Evolutionary conservation across 371 early-diverging fungal species (phyloP), one percentile per base, ranked within the genome.

Genomic region (Mucor velutinosus): DNA sequence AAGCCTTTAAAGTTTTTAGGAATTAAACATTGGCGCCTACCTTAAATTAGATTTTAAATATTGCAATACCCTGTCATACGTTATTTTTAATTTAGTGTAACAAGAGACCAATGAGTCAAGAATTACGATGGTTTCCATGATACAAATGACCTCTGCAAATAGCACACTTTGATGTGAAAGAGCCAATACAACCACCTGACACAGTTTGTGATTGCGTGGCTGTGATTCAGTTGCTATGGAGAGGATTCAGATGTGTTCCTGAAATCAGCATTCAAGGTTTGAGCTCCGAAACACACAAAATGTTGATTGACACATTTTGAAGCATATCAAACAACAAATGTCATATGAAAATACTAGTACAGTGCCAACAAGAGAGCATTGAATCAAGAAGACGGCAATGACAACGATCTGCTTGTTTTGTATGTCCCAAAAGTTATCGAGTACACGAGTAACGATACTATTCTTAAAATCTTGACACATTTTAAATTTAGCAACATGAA

Each of bases 401-500:
- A 23, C 23, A 49, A 3, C 25, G 4, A 27, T 27, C 25, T 53
- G 4, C 6, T 27, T 53, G 12, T 14, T 47, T 47, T 21, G 10
- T 7, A 15, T 23, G 10, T 15, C 41, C 41, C 6, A 41, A 53
- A 53, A 53, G 27, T 12, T 7, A 27, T 11, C 5, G 41, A 25
- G 25, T 12, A 27, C 53, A 53, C 27, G 53, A 53, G 53, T 53
- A 53, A 53, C 53, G 25, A 53, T 27, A 10, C 53, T 12, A 27
- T 53, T 47, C 19, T 41, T 47, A 21, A 47, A 47, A 47, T 47
- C 19, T 47, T 53, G 53, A 53, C 53, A 53, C 53, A 53, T 27
- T 53, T 53, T 53, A 53, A 27, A 53, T 53, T 4, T 53, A 53
- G 53, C 23, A 53, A 53, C 53, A 53, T 53, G 53, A 53, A 53